These are phyloP conservation scores for Arctostaphylos glauca DNA, from an alignment of 148 eudicot species.

Conservation along the genomic window DNA sequence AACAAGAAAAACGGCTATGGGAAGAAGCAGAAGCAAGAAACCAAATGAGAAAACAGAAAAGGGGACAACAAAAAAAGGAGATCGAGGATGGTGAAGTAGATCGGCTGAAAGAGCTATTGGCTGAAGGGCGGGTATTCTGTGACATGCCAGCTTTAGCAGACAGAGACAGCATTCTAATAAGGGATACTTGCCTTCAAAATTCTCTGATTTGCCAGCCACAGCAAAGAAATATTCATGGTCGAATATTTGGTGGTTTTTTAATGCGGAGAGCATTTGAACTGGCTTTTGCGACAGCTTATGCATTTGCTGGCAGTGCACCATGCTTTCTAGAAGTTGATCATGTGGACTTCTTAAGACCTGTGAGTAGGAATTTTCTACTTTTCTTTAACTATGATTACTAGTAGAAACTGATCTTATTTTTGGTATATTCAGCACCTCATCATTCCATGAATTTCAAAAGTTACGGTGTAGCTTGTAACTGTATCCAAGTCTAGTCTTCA, in stretches of 20 bases:
- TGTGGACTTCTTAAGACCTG: conserved; percentile 90
- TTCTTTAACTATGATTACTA: background rate
- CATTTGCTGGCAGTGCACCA: conserved; percentile 89
- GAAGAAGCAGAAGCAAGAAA: conserved; percentile 85
- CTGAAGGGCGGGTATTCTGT: conserved; percentile 73
- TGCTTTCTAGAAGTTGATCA: conserved; percentile 88
- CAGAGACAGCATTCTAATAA: conserved; percentile 85
- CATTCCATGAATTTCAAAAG: background rate
- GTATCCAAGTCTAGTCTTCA: background rate
- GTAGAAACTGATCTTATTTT: background rate
- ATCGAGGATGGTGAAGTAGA: conserved; percentile 36
- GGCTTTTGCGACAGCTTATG: conserved; percentile 76
- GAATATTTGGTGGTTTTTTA: conserved; percentile 89
- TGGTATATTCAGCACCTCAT: background rate
- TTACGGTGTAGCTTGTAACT: background rate
- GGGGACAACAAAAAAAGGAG: conserved; percentile 45
- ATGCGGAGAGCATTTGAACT: conserved; percentile 91
- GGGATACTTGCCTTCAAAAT: conserved; percentile 74
- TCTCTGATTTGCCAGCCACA: conserved; percentile 88
- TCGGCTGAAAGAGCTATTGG: conserved; percentile 59
- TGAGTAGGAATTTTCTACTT: conserved; percentile 34
- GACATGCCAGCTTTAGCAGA: conserved; percentile 95
- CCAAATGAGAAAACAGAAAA: conserved; percentile 54
- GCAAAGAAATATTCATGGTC: conserved; percentile 86
- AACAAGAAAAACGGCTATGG: conserved; percentile 63